Conservation (phyloP, 1,284 basidiomycete species). For the Cryptococcus sp. region DNA sequence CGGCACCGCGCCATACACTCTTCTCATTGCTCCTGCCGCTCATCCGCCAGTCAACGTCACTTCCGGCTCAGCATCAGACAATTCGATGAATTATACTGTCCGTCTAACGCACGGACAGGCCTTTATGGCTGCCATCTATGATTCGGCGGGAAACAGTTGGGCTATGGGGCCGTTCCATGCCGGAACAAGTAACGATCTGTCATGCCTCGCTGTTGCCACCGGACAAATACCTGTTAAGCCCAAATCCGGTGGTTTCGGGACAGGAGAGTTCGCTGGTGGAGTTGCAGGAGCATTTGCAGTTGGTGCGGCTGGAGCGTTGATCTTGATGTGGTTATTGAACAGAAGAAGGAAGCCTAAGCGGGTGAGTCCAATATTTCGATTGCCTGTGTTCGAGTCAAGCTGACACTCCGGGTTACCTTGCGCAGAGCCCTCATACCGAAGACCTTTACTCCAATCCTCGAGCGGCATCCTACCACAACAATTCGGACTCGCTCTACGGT, state of each 20-base stretch:
- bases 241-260: background rate
- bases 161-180: constrained; percentile 36
- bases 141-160: constrained; percentile 29
- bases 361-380: constrained; percentile 3
- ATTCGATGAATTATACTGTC: constrained; percentile 36
- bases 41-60: constrained; percentile 41
- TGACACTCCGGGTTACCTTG: background rate
- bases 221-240: constrained; percentile 13
- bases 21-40: constrained; percentile 35
- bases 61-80: constrained; percentile 9
- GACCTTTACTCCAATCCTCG: constrained; percentile 21
- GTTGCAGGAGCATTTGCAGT: constrained; percentile 25
- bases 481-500: constrained; percentile 7
- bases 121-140: constrained; percentile 33
- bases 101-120: constrained; percentile 37
- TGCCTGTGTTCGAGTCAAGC: background rate
- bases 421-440: constrained; percentile 2
- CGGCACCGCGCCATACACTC: constrained; percentile 35
- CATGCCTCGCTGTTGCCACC: constrained; percentile 25
- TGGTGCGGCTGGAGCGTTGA: constrained; percentile 22
- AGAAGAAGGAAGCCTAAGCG: constrained; percentile 1
- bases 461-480: constrained; percentile 17
- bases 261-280: constrained; percentile 23
- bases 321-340: constrained; percentile 13
- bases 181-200: constrained; percentile 22